Evolutionary conservation across 768 basidiomycete genomes (phyloP).

Genomic region (Chalciporus chontae): DNA sequence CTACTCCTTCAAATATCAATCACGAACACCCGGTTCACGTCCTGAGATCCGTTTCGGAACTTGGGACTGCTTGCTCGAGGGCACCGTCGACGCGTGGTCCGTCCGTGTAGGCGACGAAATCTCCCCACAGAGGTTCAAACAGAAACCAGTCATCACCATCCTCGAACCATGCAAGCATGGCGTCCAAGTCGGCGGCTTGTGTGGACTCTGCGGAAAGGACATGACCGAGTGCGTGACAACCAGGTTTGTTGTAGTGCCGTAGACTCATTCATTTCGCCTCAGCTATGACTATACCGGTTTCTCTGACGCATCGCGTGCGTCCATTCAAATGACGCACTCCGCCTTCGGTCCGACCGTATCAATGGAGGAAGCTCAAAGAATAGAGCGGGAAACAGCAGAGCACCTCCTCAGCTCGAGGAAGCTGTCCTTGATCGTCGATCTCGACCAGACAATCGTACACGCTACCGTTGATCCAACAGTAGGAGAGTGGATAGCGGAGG

Average conservation of each 20-base stretch:
- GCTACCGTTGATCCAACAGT: constrained; percentile 98
- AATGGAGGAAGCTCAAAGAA: constrained; percentile 84
- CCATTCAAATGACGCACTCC: constrained; percentile 93
- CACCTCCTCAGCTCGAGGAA: constrained; percentile 72
- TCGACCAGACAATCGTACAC: constrained; percentile 98
- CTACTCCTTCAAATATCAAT: constrained; percentile 71
- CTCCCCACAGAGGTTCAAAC: constrained; percentile 53
- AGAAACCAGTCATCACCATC: constrained; percentile 60
- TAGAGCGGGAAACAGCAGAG: constrained; percentile 79
- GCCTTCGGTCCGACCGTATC: constrained; percentile 90
- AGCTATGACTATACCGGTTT: constrained; percentile 86
- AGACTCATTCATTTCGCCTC: constrained; percentile 9
- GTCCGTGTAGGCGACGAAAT: constrained; percentile 64
- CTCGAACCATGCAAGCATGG: constrained; percentile 96
- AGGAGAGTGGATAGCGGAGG: constrained; percentile 92
- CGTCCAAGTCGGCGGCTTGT: constrained; percentile 88
- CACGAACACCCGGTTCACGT: constrained; percentile 41
- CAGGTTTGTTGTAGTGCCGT: constrained; percentile 1
- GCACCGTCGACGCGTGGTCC: constrained; percentile 69
- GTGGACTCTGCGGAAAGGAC: constrained; percentile 93
- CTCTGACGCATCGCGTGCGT: constrained; percentile 81
- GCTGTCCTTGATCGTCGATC: constrained; percentile 94
- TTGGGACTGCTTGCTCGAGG: constrained; percentile 89
- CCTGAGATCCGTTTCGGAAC: constrained; percentile 78
- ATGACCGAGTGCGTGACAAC: constrained; percentile 70